Evolutionary conservation across 169 alveolate species (phyloP), one percentile per base, ranked within the genome.

Genomic region (Theileria sp.): DNA sequence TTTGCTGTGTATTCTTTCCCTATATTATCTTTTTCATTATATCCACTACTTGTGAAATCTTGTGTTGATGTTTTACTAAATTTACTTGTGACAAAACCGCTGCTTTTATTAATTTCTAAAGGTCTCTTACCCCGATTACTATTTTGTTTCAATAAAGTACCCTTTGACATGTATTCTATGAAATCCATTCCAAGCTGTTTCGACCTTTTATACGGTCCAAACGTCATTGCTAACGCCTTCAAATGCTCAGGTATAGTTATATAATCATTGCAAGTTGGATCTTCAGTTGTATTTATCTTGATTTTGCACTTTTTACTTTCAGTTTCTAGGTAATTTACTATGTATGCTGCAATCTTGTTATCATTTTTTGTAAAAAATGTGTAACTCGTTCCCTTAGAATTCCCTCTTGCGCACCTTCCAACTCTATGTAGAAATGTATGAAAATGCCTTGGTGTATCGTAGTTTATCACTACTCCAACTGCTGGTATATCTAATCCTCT

Each of bases 361-460:
- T 71, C 79, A n/a, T 30, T n/a, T 30, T 71, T 71, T 21, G 79
- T 50, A 44, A 71, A 30, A 19, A 71, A 23, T 30, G 81, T 75
- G 56, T 75, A 75, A 15, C 80, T 65, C 30, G 49, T 34, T 34
- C 81, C 81, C 30, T 75, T 75, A 0, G 54, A 19, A 21, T 70
- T 65, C 54, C 30, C 60, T 38, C 81, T 75, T 26, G 68, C 56
- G 70, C 81, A 75, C 23, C 81, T 54, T n/a, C 81, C 81, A 10
- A 75, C 65, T 64, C 81, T 60, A 62, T 75, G 81, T 28, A 54
- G 54, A 23, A 61, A 75, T 34, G 75, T 65, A 61, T 75, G 81
- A n/a, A 64, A 75, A 34, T 75, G 81, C 84, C 66, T 75, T 8
- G 81, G 81, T 1, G 81, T 80, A 34, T 75, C 81, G 56, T 61